These are phyloP conservation scores for Paralagenidium karlingii DNA, from an alignment of 352 stramenopile genomes.

Conservation along the genomic window DNA sequence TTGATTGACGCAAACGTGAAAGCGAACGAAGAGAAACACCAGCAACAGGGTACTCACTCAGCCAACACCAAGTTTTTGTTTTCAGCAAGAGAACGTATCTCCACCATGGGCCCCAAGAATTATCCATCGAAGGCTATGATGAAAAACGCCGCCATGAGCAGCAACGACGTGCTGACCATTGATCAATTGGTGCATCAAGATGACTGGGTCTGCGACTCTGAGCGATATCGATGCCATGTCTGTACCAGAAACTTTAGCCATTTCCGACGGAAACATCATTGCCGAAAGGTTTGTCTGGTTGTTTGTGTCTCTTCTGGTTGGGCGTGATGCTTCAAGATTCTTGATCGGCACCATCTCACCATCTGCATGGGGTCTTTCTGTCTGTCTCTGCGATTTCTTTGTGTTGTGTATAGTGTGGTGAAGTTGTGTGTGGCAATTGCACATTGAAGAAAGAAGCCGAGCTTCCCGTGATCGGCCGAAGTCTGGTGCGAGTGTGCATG, in stretches of 20 bases:
- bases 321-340: too few relatives aligned
- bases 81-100: too few relatives aligned
- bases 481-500: slow-evolving; percentile 80
- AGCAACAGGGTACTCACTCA: too few relatives aligned
- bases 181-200: slow-evolving; percentile 81
- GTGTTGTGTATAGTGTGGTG: slow-evolving; percentile 39
- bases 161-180: slow-evolving; percentile 81
- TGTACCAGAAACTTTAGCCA: slow-evolving; percentile 83
- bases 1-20: too few relatives aligned
- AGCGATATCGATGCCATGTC: slow-evolving; percentile 80
- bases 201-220: slow-evolving; percentile 80
- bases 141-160: slow-evolving; percentile 58
- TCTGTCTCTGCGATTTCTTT: neutral
- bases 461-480: slow-evolving; percentile 71
- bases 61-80: too few relatives aligned
- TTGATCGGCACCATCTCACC: too few relatives aligned
- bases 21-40: too few relatives aligned
- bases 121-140: too few relatives aligned
- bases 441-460: slow-evolving; percentile 81
- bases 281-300: slow-evolving; percentile 44
- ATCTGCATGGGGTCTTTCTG: neutral
- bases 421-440: slow-evolving; percentile 81
- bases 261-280: slow-evolving; percentile 84
- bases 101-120: too few relatives aligned
- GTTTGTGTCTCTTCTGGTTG: too few relatives aligned